These are phyloP conservation scores for Solanum bulbocastanum DNA, from an alignment of 257 asterid species.

Conservation along the genomic window DNA sequence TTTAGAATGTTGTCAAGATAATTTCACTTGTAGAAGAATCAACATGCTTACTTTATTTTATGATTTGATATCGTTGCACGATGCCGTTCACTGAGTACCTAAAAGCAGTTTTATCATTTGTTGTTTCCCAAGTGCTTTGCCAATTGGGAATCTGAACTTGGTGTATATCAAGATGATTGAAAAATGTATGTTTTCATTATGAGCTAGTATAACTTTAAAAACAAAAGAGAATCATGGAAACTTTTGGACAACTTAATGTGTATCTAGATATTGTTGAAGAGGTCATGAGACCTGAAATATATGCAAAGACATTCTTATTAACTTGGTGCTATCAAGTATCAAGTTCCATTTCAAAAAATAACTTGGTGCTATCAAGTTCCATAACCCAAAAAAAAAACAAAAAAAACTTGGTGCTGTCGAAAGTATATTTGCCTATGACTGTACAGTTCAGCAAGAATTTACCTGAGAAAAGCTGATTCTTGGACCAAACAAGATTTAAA, in stretches of 20 bases:
- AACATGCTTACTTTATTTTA: background rate
- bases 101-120: background rate
- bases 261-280: background rate
- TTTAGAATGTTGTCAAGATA: background rate
- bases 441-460: background rate
- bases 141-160: background rate
- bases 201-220: background rate
- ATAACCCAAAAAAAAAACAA: background rate
- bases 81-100: background rate
- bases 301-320: background rate
- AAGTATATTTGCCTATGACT: background rate
- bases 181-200: background rate
- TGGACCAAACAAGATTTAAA: background rate
- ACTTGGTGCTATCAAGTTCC: background rate
- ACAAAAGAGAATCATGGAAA: background rate
- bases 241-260: background rate
- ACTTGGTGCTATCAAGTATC: background rate
- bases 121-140: background rate
- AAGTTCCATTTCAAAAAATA: background rate
- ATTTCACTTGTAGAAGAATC: background rate
- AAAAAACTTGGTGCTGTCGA: background rate
- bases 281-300: background rate
- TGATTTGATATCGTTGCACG: background rate
- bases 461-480: background rate
- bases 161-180: background rate